A percentile compares a stretch with the other conserved stretches of the same genome.
These are phyloP conservation scores for Fusarium annulatum DNA, from an alignment of 2,329 filamentous ascomycete species.

Conservation along the genomic window DNA sequence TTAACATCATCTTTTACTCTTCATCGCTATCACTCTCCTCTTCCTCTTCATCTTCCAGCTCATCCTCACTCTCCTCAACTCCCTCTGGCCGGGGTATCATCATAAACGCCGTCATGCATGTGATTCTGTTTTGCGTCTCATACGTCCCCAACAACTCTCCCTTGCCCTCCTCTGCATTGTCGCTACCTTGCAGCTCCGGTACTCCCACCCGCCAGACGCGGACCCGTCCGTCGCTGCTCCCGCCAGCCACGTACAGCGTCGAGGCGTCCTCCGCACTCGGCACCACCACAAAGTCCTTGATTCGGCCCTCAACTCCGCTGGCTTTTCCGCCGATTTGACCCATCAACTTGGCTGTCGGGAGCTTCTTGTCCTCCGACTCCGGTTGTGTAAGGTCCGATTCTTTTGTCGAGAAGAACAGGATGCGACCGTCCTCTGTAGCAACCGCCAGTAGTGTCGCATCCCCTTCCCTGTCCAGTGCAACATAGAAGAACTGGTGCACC, in stretches of 20 bases:
- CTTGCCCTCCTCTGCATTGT: constrained; percentile 44
- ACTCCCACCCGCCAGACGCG: constrained; percentile 75
- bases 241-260: constrained; percentile 72
- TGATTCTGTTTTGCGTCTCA: constrained; percentile 88
- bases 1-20: constrained; percentile 26
- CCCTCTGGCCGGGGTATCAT: constrained; percentile 78
- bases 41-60: constrained; percentile 58
- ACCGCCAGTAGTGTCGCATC: constrained; percentile 71
- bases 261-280: constrained; percentile 52
- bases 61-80: constrained; percentile 68
- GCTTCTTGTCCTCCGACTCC: constrained; percentile 45
- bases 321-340: constrained; percentile 83
- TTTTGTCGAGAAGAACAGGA: constrained; percentile 83
- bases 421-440: constrained; percentile 89
- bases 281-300: constrained; percentile 89
- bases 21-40: constrained; percentile 55
- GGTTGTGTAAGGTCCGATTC: constrained; percentile 56
- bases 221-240: constrained; percentile 87
- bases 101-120: constrained; percentile 85
- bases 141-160: constrained; percentile 75
- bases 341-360: constrained; percentile 72
- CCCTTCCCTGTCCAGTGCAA: constrained; percentile 62
- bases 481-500: constrained; percentile 83
- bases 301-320: constrained; percentile 73
- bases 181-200: constrained; percentile 54